These are phyloP conservation scores for Epichloe glyceriae DNA, from an alignment of 2,329 filamentous ascomycete genomes.

Conservation along the genomic window DNA sequence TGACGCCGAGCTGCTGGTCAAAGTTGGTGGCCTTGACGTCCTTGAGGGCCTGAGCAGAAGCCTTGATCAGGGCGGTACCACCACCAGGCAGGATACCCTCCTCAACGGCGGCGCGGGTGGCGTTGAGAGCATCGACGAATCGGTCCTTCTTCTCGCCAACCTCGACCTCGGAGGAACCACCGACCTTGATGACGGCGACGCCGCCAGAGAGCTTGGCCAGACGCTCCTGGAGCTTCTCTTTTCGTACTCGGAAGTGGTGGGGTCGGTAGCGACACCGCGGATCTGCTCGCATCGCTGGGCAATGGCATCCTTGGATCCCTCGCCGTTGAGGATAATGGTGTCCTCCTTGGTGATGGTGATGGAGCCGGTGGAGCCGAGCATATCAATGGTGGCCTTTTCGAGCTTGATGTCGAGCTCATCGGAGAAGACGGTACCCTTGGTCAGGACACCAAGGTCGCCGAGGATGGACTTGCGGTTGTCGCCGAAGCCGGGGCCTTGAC, in stretches of 20 bases:
- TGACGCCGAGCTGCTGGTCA: constrained; percentile 96
- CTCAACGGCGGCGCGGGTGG: constrained; percentile 94
- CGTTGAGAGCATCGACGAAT: constrained; percentile 95
- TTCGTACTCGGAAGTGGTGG: constrained; percentile 94
- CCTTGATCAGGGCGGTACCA: constrained; percentile 96
- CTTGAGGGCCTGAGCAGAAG: constrained; percentile 74
- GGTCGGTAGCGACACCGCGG: constrained; percentile 88
- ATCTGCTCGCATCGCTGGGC: constrained; percentile 98
- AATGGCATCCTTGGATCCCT: constrained; percentile 88
- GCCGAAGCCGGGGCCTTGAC: constrained; percentile 98
- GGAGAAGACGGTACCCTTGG: constrained; percentile 93
- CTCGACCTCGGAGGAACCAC: constrained; percentile 94
- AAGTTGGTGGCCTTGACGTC: constrained; percentile 87
- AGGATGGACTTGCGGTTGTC: constrained; percentile 99
- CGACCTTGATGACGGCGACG: constrained; percentile 99
- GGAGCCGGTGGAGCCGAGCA: constrained; percentile 92
- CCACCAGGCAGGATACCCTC: constrained; percentile 98
- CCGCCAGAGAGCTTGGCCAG: constrained; percentile 97
- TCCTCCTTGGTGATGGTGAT: constrained; percentile 99
- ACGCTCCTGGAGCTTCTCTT: constrained; percentile 99
- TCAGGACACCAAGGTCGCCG: constrained; percentile 88
- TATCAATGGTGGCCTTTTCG: constrained; percentile 90
- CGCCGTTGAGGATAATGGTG: constrained; percentile 95
- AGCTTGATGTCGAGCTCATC: constrained; percentile 99
- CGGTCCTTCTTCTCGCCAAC: constrained; percentile 99